Conservation (phyloP, 768 basidiomycete species). For the Boletus rubescentipes region DNA sequence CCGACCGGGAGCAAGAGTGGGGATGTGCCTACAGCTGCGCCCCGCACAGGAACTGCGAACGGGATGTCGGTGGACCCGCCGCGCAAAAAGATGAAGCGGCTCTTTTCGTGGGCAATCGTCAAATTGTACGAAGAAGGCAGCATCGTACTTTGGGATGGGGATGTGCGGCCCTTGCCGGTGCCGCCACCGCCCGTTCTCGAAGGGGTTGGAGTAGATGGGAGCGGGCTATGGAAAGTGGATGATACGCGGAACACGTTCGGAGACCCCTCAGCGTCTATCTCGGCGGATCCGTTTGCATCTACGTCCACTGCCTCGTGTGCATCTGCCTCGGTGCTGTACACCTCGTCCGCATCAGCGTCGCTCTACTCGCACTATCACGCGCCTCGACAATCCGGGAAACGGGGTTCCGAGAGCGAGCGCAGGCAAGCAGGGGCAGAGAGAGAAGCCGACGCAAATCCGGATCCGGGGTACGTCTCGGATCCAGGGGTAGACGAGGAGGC, state of each 20-base stretch:
- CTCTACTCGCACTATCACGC: conserved; percentile 28
- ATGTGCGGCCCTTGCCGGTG: conserved; percentile 38
- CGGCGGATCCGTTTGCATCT: background rate
- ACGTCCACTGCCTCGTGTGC: conserved; percentile 12
- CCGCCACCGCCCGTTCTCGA: conserved; percentile 9
- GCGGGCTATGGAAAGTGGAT: conserved; percentile 50
- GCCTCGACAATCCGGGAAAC: conserved; percentile 9
- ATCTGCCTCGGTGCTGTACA: conserved; percentile 25
- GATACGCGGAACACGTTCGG: conserved; percentile 21
- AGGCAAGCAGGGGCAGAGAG: background rate
- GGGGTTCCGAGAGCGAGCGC: background rate
- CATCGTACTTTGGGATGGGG: conserved; percentile 72
- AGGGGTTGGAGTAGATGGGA: background rate
- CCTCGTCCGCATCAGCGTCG: conserved; percentile 18
- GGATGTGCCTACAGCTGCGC: background rate
- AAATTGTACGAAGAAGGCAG: conserved; percentile 71
- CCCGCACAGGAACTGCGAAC: background rate
- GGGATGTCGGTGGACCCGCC: conserved; percentile 16
- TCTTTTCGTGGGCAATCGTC: conserved; percentile 65
- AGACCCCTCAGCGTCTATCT: conserved; percentile 18
- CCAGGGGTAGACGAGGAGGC: conserved; percentile 55
- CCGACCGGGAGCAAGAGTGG: background rate
- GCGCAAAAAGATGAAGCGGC: conserved; percentile 56
- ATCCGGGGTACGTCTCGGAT: conserved; percentile 53
- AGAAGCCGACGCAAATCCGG: conserved; percentile 16